Evolutionary conservation across 176 grass and related monocot genomes (phyloP).

Genomic region (Echinochloa phyllopogon): DNA sequence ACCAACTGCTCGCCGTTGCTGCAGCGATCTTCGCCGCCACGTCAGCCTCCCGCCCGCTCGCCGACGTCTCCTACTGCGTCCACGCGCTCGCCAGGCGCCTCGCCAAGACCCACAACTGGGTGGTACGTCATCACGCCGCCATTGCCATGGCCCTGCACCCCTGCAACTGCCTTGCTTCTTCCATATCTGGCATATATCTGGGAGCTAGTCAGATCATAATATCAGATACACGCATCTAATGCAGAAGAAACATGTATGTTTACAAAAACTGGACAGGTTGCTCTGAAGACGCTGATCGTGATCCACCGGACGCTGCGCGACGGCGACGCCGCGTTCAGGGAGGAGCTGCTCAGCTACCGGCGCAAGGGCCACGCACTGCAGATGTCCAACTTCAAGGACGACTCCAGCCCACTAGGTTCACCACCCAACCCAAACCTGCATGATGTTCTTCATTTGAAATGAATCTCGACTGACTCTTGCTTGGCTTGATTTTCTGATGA

Average conservation of each 20-base stretch:
- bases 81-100: slow-evolving; percentile 74
- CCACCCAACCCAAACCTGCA: not conserved
- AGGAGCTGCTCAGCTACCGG: slow-evolving; percentile 76
- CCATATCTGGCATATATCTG: no score
- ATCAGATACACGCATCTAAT: no score
- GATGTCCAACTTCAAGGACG: slow-evolving; percentile 89
- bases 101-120: slow-evolving; percentile 92
- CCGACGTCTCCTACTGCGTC: slow-evolving; percentile 84
- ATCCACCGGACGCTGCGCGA: slow-evolving; percentile 78
- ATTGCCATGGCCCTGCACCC: not conserved
- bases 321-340: slow-evolving; percentile 73
- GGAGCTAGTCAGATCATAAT: no score
- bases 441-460: not conserved
- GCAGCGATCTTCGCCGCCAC: slow-evolving; percentile 78
- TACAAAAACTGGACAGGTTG: slow-evolving; percentile 51
- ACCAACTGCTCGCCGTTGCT: not conserved
- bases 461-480: not conserved
- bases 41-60: slow-evolving; percentile 56
- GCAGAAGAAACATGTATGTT: not conserved
- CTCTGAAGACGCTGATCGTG: slow-evolving; percentile 88
- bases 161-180: not conserved
- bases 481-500: not conserved
- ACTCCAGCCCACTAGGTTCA: slow-evolving; percentile 70
- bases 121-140: slow-evolving; percentile 44
- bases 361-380: slow-evolving; percentile 66